phyloP scores from a whole-genome alignment of 805 yeast species.

The Candida lessepsii region DNA sequence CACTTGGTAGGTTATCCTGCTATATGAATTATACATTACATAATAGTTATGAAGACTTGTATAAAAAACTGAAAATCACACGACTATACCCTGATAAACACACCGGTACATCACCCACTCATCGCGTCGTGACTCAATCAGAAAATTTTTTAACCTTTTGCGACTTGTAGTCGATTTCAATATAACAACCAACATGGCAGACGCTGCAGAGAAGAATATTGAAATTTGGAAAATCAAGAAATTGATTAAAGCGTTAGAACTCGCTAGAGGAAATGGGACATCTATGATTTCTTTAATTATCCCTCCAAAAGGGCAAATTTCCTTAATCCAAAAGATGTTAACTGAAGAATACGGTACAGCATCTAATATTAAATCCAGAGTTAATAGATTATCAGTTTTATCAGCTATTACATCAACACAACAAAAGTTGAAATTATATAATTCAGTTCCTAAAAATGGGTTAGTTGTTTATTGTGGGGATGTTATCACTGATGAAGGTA shows the following conservation, averaged over 20 bases:
- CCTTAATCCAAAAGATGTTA: constrained; percentile 83
- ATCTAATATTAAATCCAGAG: constrained; percentile 96
- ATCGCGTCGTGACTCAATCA: constrained; percentile 4
- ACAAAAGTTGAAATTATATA: constrained; percentile 89
- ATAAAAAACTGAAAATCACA: no score
- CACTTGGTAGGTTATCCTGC: no score
- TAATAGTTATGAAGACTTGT: no score
- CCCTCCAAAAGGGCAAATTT: constrained; percentile 93
- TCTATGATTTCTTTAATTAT: constrained; percentile 96
- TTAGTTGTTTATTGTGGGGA: constrained; percentile 98
- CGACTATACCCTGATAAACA: no score
- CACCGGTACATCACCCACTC: not conserved
- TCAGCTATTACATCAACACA: constrained; percentile 98
- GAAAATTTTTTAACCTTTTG: constrained; percentile 3
- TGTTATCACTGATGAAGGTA: constrained; percentile 94
- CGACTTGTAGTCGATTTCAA: constrained; percentile 1
- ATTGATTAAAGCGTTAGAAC: constrained; percentile 79
- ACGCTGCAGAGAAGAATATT: constrained; percentile 89
- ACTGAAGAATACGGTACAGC: constrained; percentile 99
- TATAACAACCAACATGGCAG: constrained; percentile 32
- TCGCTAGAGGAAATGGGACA: constrained; percentile 98
- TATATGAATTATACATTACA: no score
- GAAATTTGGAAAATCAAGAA: constrained; percentile 99
- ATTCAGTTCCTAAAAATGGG: constrained; percentile 89
- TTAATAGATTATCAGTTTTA: constrained; percentile 89